Conservation (phyloP, 78 protist species). For the Cavenderia fasciculata region DNA sequence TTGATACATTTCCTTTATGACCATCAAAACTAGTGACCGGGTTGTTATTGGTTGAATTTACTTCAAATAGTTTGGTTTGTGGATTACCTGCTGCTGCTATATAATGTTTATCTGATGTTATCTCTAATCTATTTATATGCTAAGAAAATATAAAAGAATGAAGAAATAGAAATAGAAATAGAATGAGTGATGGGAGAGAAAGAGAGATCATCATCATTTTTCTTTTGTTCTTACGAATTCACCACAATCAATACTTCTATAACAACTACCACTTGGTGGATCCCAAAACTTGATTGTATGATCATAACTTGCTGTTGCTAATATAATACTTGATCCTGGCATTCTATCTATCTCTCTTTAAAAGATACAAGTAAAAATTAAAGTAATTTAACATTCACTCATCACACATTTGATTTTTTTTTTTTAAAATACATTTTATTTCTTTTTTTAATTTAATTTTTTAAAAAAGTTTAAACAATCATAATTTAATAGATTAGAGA, state of each 20-base stretch:
- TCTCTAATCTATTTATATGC: conserved; percentile 94
- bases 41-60: conserved; percentile 44
- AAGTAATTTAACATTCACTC: too few relatives aligned
- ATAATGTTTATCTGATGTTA: conserved; percentile 89
- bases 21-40: conserved; percentile 92
- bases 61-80: conserved; percentile 87
- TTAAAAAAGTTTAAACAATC: too few relatives aligned
- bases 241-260: conserved; percentile 89
- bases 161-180: not conserved
- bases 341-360: not conserved
- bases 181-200: not conserved
- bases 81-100: conserved; percentile 98
- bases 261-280: conserved; percentile 93
- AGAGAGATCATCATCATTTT: not conserved
- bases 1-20: conserved; percentile 93
- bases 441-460: too few relatives aligned
- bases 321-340: conserved; percentile 77
- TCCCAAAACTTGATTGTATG: conserved; percentile 98
- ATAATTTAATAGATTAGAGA: not conserved
- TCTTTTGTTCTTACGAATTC: conserved; percentile 84
- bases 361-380: not conserved
- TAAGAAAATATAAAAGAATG: not conserved
- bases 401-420: not conserved
- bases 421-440: not conserved
- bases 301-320: conserved; percentile 97